These are phyloP conservation scores for Dothistroma pini DNA, from an alignment of 2,329 filamentous ascomycete species.

Conservation along the genomic window DNA sequence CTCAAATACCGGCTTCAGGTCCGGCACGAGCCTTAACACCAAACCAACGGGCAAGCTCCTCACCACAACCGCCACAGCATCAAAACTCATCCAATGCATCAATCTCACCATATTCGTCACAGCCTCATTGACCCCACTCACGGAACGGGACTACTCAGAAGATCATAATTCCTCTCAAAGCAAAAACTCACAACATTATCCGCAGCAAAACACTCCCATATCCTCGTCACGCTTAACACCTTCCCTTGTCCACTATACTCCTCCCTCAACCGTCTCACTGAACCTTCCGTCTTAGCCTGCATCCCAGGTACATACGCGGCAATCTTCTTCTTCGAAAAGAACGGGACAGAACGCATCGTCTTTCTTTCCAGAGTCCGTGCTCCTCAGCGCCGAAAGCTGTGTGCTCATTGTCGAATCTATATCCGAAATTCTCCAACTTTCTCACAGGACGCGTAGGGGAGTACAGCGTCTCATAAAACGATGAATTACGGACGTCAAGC, in stretches of 20 bases:
- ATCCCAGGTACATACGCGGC: neutral
- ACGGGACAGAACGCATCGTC: constrained; percentile 8
- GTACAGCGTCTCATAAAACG: constrained; percentile 11
- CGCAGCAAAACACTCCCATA: constrained; percentile 15
- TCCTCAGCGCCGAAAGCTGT: constrained; percentile 9
- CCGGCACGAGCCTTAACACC: neutral
- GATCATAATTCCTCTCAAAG: constrained; percentile 11
- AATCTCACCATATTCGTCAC: neutral
- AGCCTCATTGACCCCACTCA: constrained; percentile 8
- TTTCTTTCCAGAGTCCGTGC: constrained; percentile 11
- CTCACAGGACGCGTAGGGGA: constrained; percentile 1
- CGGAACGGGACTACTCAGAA: constrained; percentile 8
- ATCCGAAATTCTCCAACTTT: constrained; percentile 3
- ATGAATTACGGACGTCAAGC: constrained; percentile 11
- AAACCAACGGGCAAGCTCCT: neutral
- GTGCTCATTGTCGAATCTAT: constrained; percentile 3
- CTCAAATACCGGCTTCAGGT: neutral
- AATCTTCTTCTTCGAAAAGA: constrained; percentile 15
- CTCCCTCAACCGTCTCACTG: constrained; percentile 1
- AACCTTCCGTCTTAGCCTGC: neutral
- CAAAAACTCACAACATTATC: constrained; percentile 11
- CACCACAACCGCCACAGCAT: neutral
- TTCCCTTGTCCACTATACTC: constrained; percentile 5
- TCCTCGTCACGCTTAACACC: constrained; percentile 7
- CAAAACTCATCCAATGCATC: constrained; percentile 1